These are phyloP conservation scores for Phytopythium cucurbitacearum DNA, from an alignment of 352 stramenopile species.

Conservation along the genomic window DNA sequence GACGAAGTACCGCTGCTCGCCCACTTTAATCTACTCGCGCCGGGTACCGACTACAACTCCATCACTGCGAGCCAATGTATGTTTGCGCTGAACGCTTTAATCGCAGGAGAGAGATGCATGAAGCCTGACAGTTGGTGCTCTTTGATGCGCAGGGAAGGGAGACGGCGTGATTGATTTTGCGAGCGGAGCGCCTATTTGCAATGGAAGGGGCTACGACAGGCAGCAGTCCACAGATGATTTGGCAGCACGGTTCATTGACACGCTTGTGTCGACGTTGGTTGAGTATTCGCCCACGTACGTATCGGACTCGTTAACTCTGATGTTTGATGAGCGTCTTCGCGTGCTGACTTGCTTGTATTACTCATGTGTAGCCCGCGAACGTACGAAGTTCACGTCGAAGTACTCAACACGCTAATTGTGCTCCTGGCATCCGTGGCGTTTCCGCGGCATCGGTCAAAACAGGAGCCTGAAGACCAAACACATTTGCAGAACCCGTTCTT, in stretches of 20 bases:
- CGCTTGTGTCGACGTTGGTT: slow-evolving; percentile 46
- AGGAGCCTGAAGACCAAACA: slow-evolving; percentile 10
- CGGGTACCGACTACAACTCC: slow-evolving; percentile 8
- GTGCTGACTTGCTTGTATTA: not conserved
- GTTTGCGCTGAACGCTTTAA: not conserved
- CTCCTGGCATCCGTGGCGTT: slow-evolving; percentile 65
- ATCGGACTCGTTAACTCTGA: not conserved
- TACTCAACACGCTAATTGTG: slow-evolving; percentile 68
- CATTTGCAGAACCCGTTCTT: slow-evolving; percentile 55
- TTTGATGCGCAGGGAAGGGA: slow-evolving; percentile 19
- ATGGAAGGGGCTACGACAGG: slow-evolving; percentile 3
- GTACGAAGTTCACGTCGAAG: slow-evolving; percentile 74
- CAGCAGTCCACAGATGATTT: slow-evolving; percentile 46
- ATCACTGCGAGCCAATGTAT: slow-evolving; percentile 3
- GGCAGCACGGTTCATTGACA: slow-evolving; percentile 62
- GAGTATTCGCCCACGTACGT: slow-evolving; percentile 63
- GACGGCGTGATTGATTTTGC: slow-evolving; percentile 31
- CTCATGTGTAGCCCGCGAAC: slow-evolving; percentile 22
- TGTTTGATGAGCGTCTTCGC: not conserved
- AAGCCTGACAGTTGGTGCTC: not conserved
- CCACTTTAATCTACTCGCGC: slow-evolving; percentile 50
- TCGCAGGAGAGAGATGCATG: not conserved
- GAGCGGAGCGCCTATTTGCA: not conserved
- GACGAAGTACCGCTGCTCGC: slow-evolving; percentile 54
- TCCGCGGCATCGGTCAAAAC: slow-evolving; percentile 46